These are phyloP conservation scores for Apophysomyces trapeziformis DNA, from an alignment of 371 early-diverging fungal genomes.

Conservation along the genomic window DNA sequence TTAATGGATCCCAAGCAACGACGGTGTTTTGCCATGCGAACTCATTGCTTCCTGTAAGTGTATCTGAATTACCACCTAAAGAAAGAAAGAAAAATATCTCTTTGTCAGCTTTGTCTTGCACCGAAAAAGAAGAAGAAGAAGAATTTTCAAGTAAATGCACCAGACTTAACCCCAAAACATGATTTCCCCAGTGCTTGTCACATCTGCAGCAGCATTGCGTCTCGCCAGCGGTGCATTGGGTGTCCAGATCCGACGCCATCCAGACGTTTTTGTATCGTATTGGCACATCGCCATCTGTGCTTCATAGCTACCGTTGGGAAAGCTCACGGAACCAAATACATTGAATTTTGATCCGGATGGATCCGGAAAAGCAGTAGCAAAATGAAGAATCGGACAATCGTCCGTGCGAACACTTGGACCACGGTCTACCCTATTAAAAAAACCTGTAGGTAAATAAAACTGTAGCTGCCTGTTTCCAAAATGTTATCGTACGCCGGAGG, in stretches of 20 bases:
- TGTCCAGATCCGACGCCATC: not conserved
- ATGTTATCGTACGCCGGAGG: not conserved
- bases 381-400: slow-evolving; percentile 1
- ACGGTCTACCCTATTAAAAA: not conserved
- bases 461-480: not conserved
- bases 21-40: not conserved
- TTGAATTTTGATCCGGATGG: not conserved
- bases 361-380: slow-evolving; percentile 2
- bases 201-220: slow-evolving; percentile 4
- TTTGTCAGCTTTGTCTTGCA: not conserved
- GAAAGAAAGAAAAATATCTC: not conserved
- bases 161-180: slow-evolving; percentile 1
- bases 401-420: slow-evolving; percentile 4
- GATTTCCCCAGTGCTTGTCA: not conserved
- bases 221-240: slow-evolving; percentile 3
- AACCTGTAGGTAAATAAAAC: not conserved
- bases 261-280: not conserved
- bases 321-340: not conserved
- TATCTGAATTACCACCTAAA: slow-evolving; percentile 3
- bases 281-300: not conserved
- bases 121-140: not conserved
- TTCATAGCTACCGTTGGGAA: not conserved
- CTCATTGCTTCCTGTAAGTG: not conserved
- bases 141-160: too few species aligned
- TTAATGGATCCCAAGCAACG: not conserved